A percentile compares a stretch with the other conserved stretches of the same genome.
Evolutionary conservation across 139 green algal genomes (phyloP).

Genomic region (Edaphochlamys debaryana): DNA sequence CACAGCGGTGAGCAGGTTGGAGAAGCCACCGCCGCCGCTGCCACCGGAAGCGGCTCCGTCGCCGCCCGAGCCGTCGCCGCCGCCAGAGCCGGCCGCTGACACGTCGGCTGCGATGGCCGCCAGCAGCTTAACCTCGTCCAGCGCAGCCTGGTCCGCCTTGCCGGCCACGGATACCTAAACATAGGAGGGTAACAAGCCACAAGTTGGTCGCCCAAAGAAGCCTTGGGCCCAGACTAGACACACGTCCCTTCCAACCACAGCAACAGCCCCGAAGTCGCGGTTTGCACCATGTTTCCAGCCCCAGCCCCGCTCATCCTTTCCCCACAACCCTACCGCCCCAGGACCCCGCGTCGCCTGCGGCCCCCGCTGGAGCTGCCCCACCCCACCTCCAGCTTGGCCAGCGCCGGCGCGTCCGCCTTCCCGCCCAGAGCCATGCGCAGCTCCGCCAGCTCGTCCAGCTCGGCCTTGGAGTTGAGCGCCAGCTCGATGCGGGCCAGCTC

Average conservation of each 20-base stretch:
- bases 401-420: conserved; percentile 23
- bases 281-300: too few species aligned
- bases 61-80: background rate
- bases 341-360: too few species aligned
- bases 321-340: too few species aligned
- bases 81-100: background rate
- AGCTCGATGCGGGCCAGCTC: conserved; percentile 30
- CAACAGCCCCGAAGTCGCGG: too few species aligned
- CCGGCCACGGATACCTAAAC: conserved; percentile 11
- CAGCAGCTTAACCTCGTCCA: conserved; percentile 26
- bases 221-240: too few species aligned
- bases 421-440: conserved; percentile 11
- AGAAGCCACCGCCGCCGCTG: conserved; percentile 21
- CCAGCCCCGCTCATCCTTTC: too few species aligned
- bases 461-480: conserved; percentile 32
- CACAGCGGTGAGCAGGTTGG: conserved; percentile 20
- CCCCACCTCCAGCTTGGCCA: conserved; percentile 36
- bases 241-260: too few species aligned
- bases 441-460: conserved; percentile 36
- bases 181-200: too few species aligned
- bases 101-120: background rate
- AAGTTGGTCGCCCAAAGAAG: too few species aligned
- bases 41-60: background rate
- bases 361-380: too few species aligned
- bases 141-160: conserved; percentile 22